Conservation (phyloP, 78 protist genomes). For the Dictyostelium capitatum region DNA sequence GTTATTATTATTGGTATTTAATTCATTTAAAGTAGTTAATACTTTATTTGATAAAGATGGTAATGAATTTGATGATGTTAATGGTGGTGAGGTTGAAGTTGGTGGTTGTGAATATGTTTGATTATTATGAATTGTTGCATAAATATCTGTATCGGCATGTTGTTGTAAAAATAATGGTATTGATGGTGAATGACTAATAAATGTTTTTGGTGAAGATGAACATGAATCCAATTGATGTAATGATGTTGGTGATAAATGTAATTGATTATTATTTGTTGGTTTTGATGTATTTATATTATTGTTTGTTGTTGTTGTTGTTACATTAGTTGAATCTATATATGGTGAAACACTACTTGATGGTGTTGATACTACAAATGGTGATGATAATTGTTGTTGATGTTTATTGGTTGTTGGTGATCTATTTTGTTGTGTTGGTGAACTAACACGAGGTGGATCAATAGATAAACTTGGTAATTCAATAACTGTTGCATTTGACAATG, state of each 20-base stretch:
- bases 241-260: neutral
- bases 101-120: neutral
- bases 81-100: neutral
- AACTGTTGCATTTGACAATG: slow-evolving; percentile 10
- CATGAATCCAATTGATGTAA: neutral
- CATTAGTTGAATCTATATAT: neutral
- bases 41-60: neutral
- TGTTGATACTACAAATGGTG: slow-evolving; percentile 18
- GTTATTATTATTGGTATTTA: neutral
- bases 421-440: neutral
- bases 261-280: neutral
- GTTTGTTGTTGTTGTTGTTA: neutral
- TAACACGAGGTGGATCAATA: slow-evolving; percentile 34
- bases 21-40: neutral
- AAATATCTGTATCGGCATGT: neutral
- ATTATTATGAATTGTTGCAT: neutral
- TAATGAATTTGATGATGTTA: neutral
- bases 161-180: slow-evolving; percentile 7
- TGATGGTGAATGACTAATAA: slow-evolving; percentile 21
- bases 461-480: slow-evolving; percentile 26
- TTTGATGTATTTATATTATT: neutral
- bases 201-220: slow-evolving; percentile 20
- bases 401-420: neutral
- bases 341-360: slow-evolving; percentile 14
- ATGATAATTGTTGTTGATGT: neutral